Evolutionary conservation across 1,284 basidiomycete genomes (phyloP), one percentile per base, ranked within the genome.

Genomic region (Pyrrhoderma lamaoense): DNA sequence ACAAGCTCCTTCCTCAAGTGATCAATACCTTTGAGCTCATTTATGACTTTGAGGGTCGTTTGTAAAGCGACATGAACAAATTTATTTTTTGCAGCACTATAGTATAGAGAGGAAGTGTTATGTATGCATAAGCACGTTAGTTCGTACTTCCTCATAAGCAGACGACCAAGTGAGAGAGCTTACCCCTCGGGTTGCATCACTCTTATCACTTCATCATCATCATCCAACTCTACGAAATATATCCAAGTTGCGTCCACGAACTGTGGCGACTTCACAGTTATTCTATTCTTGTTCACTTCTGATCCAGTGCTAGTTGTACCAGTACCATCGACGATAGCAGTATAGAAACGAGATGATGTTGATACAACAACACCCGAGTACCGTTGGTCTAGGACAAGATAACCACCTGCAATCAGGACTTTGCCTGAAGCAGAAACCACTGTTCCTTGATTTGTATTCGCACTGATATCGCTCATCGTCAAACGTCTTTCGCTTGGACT

Each of bases 391-490:
- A 96, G 83, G 22, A 97, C 90, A 52, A 97, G 86, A 70, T 96
- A 97, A 2, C 93, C 93, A 1, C 93, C 93, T 2, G 94, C 91
- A 52, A 97, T 67, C 55, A 99, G 80, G 50, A 97, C 94, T 69
- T 99, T 99, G 58, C 95, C 96, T 3, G 95, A 91, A 1, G 94
- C 82, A 22, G 93, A 97, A 49, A 96, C 80, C 53, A 88, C 75
- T 31, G 79, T 86, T 40, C 70, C 18, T 21, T 23, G 27, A 31
- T 5, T 31, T 5, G 27, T 31, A 31, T 31, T 31, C 27, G 5
- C 27, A 5, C n/a, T n/a, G n/a, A 31, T 5, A 11, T 11, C 11
- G 27, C 27, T 31, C 27, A 31, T 31, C 27, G 27, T 11, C 7
- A 31, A 31, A 31, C 11, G 27, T 31, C 27, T 11, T 31, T 31